phyloP scores from a whole-genome alignment of 2,329 filamentous ascomycete genomes.

The Alternaria sp. region DNA sequence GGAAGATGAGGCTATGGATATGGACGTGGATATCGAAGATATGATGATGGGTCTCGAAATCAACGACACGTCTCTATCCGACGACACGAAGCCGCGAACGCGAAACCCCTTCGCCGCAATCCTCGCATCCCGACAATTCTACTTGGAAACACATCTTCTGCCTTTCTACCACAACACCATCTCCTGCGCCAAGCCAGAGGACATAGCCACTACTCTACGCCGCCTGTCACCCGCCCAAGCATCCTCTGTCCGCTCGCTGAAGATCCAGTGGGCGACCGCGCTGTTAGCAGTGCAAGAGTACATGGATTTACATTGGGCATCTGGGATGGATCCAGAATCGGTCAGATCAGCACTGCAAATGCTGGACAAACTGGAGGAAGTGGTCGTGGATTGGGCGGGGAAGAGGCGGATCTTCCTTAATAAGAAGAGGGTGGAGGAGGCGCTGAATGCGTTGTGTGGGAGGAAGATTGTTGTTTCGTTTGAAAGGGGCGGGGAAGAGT shows the following conservation, averaged over 20 bases:
- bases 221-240: background rate
- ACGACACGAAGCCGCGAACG: background rate
- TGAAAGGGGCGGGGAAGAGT: background rate
- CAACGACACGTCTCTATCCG: background rate
- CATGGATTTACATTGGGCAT: background rate
- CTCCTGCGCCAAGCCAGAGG: accelerated
- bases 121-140: background rate
- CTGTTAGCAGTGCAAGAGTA: background rate
- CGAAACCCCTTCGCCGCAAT: background rate
- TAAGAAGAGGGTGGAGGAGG: background rate
- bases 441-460: background rate
- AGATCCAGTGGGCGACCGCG: background rate
- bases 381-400: background rate
- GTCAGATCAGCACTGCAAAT: background rate
- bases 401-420: background rate
- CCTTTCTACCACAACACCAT: background rate
- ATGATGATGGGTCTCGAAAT: background rate
- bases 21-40: background rate
- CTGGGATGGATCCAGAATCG: background rate
- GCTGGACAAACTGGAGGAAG: background rate
- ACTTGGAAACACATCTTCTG: background rate
- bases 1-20: background rate
- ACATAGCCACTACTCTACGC: background rate
- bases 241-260: background rate
- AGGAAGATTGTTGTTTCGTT: background rate